Evolutionary conservation across 2,329 filamentous ascomycete species (phyloP), one percentile per base, ranked within the genome.

Genomic region (Penicillium sp.): DNA sequence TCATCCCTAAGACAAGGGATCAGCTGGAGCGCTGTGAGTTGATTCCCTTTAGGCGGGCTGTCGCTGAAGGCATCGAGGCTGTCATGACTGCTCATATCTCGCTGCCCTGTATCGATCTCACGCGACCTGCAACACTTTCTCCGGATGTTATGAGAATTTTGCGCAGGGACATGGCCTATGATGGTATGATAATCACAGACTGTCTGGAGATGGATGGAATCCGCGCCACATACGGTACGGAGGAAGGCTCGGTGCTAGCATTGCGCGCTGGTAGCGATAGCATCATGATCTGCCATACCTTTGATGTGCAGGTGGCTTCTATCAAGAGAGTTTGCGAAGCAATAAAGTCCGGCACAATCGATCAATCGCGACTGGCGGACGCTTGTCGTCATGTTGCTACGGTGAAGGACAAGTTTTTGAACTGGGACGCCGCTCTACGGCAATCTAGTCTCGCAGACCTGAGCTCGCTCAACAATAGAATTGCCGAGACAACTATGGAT

Each of bases 61-160:
- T 75, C 4, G 72, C 68, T 2, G 74, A 79, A 64, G 72, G 70
- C 2, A 70, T 78, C 21, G 76, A 79, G 58, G 67, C 73, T 10
- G 69, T 80, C 9, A 79, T 80, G 76, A 78, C 75, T 4, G 75
- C 77, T 10, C 76, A 79, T 61, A 78, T 78, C 63, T 70, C 74
- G 13, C 57, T 79, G 48, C 72, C 75, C 15, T 66, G 60, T 11
- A 66, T 78, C 43, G 70, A 70, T 40, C 65, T 68, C 31, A 66
- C 64, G n/a, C 62, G 76, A 1, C 77, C 76, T 5, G 75, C 75
- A 10, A 78, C 75, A 5, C 60, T 79, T 21, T 77, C 72, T 23
- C 64, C 70, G 0, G 66, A 71, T 38, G 71, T 66, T 1, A 67
- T 78, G 53, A 68, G 69, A 0, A 74, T 78, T 39, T 57, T 79